These are phyloP conservation scores for Ceratocystis alfenasii DNA, from an alignment of 2,329 filamentous ascomycete genomes.

Conservation along the genomic window DNA sequence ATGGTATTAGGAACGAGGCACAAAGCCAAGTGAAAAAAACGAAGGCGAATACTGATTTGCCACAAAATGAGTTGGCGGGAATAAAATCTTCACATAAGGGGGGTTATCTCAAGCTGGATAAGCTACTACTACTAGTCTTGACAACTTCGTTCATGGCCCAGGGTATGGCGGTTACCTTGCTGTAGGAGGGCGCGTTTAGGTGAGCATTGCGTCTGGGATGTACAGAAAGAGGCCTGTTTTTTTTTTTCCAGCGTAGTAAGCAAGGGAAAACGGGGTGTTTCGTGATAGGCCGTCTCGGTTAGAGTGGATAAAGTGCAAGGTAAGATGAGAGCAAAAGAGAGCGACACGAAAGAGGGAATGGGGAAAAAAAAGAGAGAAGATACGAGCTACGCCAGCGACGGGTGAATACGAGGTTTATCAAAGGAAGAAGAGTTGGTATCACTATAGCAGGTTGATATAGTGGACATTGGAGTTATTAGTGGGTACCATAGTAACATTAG, in stretches of 20 bases:
- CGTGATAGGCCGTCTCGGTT: too few relatives aligned
- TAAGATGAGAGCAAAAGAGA: too few relatives aligned
- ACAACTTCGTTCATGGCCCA: not conserved
- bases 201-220: too few relatives aligned
- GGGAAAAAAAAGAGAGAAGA: not conserved
- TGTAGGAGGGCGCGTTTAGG: not conserved
- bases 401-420: slow-evolving; percentile 2
- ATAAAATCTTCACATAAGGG: not conserved
- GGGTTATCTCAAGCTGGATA: not conserved
- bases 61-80: not conserved
- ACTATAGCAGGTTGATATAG: not conserved
- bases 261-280: too few relatives aligned
- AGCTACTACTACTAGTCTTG: not conserved
- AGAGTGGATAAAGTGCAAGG: too few relatives aligned
- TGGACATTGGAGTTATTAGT: not conserved
- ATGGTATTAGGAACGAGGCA: not conserved
- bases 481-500: not conserved
- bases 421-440: not conserved
- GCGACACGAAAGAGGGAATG: not conserved
- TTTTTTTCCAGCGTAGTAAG: too few relatives aligned
- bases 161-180: not conserved
- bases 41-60: not conserved
- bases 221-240: too few relatives aligned
- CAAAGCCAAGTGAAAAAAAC: not conserved
- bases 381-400: not conserved